phyloP scores from a whole-genome alignment of 108 stramenopile genomes.

The Cylindrotheca closterium region DNA sequence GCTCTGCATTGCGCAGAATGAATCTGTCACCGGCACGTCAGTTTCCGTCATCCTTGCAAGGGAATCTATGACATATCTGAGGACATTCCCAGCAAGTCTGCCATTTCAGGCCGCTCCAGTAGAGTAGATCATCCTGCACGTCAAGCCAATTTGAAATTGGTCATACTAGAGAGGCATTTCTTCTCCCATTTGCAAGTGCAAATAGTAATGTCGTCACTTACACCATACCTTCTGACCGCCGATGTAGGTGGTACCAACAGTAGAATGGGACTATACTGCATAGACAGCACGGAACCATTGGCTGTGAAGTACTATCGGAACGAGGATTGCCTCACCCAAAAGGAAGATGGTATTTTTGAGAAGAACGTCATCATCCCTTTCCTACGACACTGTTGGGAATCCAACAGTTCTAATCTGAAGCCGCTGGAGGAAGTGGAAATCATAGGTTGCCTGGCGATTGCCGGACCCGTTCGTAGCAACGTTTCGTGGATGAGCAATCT shows the following conservation, averaged over 20 bases:
- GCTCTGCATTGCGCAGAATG: too few species aligned
- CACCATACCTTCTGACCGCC: slow-evolving; percentile 73
- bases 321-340: slow-evolving; percentile 36
- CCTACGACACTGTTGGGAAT: slow-evolving; percentile 59
- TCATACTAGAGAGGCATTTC: too few species aligned
- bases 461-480: slow-evolving; percentile 90
- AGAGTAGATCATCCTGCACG: too few species aligned
- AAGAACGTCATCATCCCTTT: slow-evolving; percentile 65
- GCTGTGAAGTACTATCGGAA: slow-evolving; percentile 58
- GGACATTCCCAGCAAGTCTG: too few species aligned
- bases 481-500: slow-evolving; percentile 82
- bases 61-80: too few species aligned
- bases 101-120: too few species aligned
- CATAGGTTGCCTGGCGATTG: slow-evolving; percentile 87
- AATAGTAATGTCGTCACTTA: too few species aligned
- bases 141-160: too few species aligned
- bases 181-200: too few species aligned
- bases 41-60: too few species aligned
- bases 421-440: slow-evolving; percentile 37
- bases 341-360: slow-evolving; percentile 43
- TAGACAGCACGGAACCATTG: slow-evolving; percentile 40
- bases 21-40: too few species aligned
- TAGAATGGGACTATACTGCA: slow-evolving; percentile 68
- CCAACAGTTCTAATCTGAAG: slow-evolving; percentile 29
- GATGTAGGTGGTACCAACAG: slow-evolving; percentile 94